Base-by-base conservation (phyloP, 202 grass and related monocot species). In the Musa balbisiana region DNA sequence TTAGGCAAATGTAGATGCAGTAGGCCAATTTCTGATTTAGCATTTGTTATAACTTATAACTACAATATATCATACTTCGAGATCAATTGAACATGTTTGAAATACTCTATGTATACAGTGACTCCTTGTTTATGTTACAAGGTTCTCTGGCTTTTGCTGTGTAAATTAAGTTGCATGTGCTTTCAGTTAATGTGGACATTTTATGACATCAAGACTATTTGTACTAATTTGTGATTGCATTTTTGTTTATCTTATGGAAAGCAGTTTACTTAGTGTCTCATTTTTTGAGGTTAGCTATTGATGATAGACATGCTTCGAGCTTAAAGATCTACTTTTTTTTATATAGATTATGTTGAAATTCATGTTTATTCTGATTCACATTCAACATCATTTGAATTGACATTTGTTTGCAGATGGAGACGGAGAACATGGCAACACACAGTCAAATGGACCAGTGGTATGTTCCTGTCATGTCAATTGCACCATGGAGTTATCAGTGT, bases 371-470 rank as follows among this genome's bases (percentile, higher is more conserved):
- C 9, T 21, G 17, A 51, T 70, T 70, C 51, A 70, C 21, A 51
- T 51, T 70, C 27, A 51, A 51, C 67, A 51, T 70, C 17, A 70
- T 11, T 51, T 51, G 43, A 67, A 26, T 10, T 67, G 63, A 0
- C 15, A n/a, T 65, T 76, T 21, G 10, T 52, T 51, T 76, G 52
- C 74, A 69, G 64, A 69, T 69, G 76, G 26, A 53, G 75, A 69
- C 49, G 76, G 26, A 53, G 75, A 69, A 56, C 51, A 55, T 53
- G 49, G 25, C 24, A 69, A 56, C 15, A 55, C 14, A 24, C 76
- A 70, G 43, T 68, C 64, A 78, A 69, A 69, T 49, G 76, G 52
- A 56, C 23, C 76, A 70, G 52, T 19, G 64, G 76, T 69, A 78
- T 69, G 64, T 55, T 67, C 55, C 51, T 33, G 17, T 78, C 67